These are phyloP conservation scores for Hyaloscypha finlandica DNA, from an alignment of 495 filamentous ascomycete genomes.

Conservation along the genomic window DNA sequence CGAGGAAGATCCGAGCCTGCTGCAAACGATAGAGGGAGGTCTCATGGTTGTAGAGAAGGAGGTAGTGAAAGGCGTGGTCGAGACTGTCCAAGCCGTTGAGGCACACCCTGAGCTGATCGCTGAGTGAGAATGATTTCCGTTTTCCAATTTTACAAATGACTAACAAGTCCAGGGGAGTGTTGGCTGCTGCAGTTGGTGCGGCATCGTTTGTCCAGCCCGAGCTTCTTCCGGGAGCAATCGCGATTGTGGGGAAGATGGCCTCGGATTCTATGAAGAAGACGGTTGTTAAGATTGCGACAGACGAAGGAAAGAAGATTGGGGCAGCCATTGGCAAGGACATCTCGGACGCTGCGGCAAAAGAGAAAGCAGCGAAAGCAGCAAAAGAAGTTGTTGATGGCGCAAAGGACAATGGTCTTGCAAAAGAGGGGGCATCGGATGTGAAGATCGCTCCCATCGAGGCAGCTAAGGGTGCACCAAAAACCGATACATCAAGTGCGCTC, in stretches of 20 bases:
- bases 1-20: slow-evolving; percentile 1
- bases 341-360: slow-evolving; percentile 7
- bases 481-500: no score
- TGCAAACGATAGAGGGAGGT: slow-evolving; percentile 13
- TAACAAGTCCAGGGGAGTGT: slow-evolving; percentile 6
- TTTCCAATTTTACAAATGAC: background rate
- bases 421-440: no score
- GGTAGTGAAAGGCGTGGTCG: slow-evolving; percentile 15
- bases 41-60: slow-evolving; percentile 17
- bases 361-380: background rate
- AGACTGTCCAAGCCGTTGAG: slow-evolving; percentile 13
- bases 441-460: no score
- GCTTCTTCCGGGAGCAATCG: slow-evolving; percentile 61
- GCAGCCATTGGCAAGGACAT: slow-evolving; percentile 20
- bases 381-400: no score
- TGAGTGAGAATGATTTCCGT: slow-evolving; percentile 14
- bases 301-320: slow-evolving; percentile 15
- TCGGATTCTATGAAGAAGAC: slow-evolving; percentile 28
- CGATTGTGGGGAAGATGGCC: slow-evolving; percentile 67
- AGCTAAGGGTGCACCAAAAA: no score
- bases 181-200: slow-evolving; percentile 22
- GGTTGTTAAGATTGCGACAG: slow-evolving; percentile 13
- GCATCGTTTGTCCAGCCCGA: slow-evolving; percentile 27
- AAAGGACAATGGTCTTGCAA: no score
- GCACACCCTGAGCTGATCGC: slow-evolving; percentile 28